Conservation (phyloP, 2,329 filamentous ascomycete genomes). For the Zymoseptoria brevis region DNA sequence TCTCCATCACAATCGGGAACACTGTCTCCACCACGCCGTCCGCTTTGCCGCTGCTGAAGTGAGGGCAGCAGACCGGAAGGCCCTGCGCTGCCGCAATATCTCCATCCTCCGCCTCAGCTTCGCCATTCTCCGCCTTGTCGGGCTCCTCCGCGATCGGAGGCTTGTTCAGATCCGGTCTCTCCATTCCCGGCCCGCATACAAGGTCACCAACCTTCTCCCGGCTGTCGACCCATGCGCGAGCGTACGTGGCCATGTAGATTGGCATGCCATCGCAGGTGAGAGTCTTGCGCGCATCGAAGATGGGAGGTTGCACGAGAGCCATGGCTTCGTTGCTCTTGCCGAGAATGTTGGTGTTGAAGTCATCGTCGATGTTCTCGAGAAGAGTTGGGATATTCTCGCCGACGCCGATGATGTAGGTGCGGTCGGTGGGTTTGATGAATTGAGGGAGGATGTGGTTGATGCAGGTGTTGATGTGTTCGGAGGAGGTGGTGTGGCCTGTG, state of each 20-base stretch:
- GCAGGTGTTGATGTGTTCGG: slow-evolving; percentile 58
- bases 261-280: background rate
- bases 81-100: background rate
- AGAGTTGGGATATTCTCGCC: slow-evolving; percentile 32
- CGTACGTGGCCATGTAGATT: background rate
- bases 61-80: background rate
- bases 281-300: background rate
- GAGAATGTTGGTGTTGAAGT: background rate
- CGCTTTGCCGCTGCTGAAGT: background rate
- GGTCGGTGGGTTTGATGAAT: slow-evolving; percentile 41
- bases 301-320: background rate
- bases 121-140: background rate
- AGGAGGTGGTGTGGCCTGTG: slow-evolving; percentile 46
- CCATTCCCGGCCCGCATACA: background rate
- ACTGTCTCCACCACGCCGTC: background rate
- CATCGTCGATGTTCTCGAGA: background rate
- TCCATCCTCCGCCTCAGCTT: background rate
- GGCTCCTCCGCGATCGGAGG: background rate
- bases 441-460: slow-evolving; percentile 54
- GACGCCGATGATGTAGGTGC: slow-evolving; percentile 62
- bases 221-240: background rate
- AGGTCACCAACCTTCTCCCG: background rate
- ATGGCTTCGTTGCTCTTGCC: background rate
- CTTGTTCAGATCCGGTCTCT: background rate
- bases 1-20: background rate